These are phyloP conservation scores for Sporothrix pallida DNA, from an alignment of 2,329 filamentous ascomycete species.

Conservation along the genomic window DNA sequence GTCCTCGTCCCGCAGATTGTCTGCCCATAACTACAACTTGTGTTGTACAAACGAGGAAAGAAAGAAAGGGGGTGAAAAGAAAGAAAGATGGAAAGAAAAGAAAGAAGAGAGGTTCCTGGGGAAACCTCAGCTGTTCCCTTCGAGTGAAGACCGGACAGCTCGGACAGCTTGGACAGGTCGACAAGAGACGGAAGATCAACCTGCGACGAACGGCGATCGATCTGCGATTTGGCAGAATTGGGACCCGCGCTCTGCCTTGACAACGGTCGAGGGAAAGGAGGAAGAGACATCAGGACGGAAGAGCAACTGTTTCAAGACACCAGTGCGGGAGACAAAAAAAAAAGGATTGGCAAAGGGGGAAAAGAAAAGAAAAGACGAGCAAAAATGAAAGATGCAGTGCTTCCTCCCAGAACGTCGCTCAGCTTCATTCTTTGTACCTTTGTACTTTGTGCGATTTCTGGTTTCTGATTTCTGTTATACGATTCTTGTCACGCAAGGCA, in stretches of 20 bases:
- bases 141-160: not conserved
- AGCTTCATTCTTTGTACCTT: not conserved
- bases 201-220: conserved; percentile 22
- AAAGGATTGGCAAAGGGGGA: not conserved
- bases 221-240: conserved; percentile 28
- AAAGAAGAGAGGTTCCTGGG: not conserved
- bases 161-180: conserved; percentile 7
- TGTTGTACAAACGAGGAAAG: not conserved
- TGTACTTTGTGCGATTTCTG: not conserved
- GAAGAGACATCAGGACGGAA: not conserved
- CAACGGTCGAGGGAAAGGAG: not conserved
- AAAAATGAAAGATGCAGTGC: not conserved
- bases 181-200: conserved; percentile 9
- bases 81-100: not conserved
- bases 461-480: not conserved
- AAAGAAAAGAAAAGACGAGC: not conserved
- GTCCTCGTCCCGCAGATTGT: not conserved
- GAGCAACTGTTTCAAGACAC: not conserved
- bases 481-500: conserved; percentile 19
- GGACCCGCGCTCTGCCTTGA: conserved; percentile 13
- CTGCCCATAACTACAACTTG: conserved; percentile 16
- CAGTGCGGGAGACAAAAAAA: not conserved
- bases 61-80: not conserved
- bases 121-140: no score
- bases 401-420: no score